Conservation (phyloP, 805 yeast species). For the Debaryomyces prosopidis region DNA sequence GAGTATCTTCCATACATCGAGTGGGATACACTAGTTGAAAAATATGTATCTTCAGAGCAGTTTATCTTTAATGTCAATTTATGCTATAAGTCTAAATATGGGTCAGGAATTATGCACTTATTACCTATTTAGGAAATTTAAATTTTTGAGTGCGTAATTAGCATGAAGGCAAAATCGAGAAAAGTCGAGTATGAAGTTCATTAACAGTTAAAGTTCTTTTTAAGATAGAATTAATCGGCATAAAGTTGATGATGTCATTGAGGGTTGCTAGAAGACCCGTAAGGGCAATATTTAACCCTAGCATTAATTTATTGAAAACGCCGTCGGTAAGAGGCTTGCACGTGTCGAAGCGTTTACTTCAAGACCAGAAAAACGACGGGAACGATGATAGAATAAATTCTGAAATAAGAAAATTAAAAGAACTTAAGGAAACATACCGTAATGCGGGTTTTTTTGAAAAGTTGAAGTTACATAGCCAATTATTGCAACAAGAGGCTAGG, state of each 20-base stretch:
- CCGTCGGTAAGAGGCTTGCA: conserved; percentile 3
- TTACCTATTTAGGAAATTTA: conserved; percentile 8
- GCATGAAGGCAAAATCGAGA: conserved; percentile 8
- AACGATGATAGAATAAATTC: conserved; percentile 14
- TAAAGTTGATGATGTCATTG: conserved; percentile 5
- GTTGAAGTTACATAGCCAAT: conserved; percentile 19
- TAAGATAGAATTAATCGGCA: background rate
- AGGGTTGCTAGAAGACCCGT: conserved; percentile 5
- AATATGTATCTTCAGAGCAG: too few species aligned
- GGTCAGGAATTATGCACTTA: background rate
- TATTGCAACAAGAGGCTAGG: conserved; percentile 23
- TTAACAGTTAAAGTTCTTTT: background rate
- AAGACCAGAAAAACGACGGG: conserved; percentile 2
- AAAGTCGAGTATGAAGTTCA: background rate
- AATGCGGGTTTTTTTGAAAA: conserved; percentile 25
- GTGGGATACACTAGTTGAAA: too few species aligned
- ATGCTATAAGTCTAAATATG: too few species aligned
- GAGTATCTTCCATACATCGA: too few species aligned
- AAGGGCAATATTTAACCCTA: background rate
- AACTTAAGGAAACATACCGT: conserved; percentile 20
- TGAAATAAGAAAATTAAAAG: conserved; percentile 23
- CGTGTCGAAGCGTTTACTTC: conserved; percentile 3
- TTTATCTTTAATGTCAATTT: too few species aligned
- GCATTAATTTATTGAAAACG: background rate
- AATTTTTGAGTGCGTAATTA: background rate